Base-by-base conservation (phyloP, 1,284 basidiomycete genomes). In the Sporisorium graminicola region DNA sequence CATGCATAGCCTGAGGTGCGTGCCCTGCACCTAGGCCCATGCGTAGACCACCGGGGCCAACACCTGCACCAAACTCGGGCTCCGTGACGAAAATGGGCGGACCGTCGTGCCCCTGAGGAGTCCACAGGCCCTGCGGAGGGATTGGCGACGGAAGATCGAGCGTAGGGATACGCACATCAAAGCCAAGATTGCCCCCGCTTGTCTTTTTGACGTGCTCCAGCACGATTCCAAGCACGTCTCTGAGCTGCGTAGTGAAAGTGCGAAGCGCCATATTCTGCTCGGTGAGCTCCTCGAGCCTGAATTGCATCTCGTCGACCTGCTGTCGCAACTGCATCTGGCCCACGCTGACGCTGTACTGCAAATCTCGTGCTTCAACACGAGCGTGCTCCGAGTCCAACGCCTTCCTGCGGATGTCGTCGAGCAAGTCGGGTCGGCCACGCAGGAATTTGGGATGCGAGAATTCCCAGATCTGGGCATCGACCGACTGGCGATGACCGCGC, bases 391-490 rank as follows among this genome's bases (percentile, higher is more conserved):
- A 79, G 35, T 82, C 81, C 20, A 82, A 87, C 1, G 92, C 91
- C 86, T 93, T 94, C 66, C 93, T 90, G 85, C 93, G 93, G 85
- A 94, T 94, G 81, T 92, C 91, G 77, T 94, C 92, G 10, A 94
- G 88, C 56, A 94, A 87, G 83, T 94, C 93, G 20, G 91, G 90
- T n/a, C 92, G 89, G 1, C 90, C 92, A 37, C 91, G 90, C 35
- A 93, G 87, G 86, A 94, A 94, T 83, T 93, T 93, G 86, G 91
- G 91, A 86, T 94, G 93, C 4, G 91, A 92, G 85, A 94, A 94
- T 85, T 94, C 93, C 93, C 93, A 94, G 14, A 91, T 91, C 86
- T 94, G 93, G 43, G 91, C 90, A 80, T 93, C 91, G 24, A 90
- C 89, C 18, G 91, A 91, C 2, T 91, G 91, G 9, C 79, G 74